Evolutionary conservation across 306 rosid genomes (phyloP).

Genomic region (Luffa aegyptiaca): DNA sequence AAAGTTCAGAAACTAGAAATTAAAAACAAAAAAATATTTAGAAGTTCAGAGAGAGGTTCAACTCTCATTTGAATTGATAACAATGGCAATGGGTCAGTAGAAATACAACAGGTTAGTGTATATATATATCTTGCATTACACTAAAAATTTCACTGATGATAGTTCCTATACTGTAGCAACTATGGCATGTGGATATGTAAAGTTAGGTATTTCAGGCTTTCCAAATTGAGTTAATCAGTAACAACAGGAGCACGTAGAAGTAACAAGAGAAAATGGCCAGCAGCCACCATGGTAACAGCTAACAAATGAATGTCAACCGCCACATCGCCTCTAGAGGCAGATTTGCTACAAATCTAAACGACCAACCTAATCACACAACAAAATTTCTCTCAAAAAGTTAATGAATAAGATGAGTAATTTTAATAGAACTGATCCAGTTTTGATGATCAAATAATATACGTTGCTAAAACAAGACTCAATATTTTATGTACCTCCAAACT

Average conservation of each 20-base stretch:
- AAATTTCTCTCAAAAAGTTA: background rate
- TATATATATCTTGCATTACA: background rate
- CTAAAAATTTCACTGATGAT: background rate
- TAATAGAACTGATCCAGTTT: slow-evolving; percentile 1
- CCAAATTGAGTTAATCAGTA: background rate
- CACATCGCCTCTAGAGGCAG: slow-evolving; percentile 2
- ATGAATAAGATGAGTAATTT: background rate
- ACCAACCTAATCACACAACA: slow-evolving; percentile 7
- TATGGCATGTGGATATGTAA: background rate
- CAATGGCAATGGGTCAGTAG: background rate
- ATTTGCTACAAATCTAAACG: slow-evolving; percentile 1
- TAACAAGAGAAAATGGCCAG: background rate
- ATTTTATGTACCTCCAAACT: slow-evolving; percentile 9
- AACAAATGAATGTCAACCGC: slow-evolving; percentile 1
- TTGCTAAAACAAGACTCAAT: background rate
- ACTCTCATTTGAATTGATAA: background rate
- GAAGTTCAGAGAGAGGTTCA: background rate
- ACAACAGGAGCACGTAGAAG: background rate
- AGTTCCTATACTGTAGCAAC: background rate
- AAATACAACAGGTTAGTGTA: too few species aligned
- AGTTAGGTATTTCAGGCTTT: background rate
- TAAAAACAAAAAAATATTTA: background rate
- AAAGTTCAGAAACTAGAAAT: background rate
- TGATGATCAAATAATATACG: background rate
- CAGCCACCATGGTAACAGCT: background rate